Evolutionary conservation across 148 eudicot genomes (phyloP), one percentile per base, ranked within the genome.

Genomic region (Pharnaceum exiguum): DNA sequence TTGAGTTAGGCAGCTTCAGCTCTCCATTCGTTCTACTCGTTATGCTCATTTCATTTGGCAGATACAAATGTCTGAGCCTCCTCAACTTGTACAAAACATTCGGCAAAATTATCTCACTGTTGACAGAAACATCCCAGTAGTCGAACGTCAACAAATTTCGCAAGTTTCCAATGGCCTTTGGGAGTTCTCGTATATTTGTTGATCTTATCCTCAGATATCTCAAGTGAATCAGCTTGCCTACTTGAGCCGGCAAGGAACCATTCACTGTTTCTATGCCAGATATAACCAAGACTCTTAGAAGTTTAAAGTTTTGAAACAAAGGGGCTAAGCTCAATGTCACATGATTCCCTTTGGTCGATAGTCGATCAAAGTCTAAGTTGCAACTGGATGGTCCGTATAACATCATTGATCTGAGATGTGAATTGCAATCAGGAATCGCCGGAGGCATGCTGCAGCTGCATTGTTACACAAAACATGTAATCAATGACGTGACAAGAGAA

Each of bases 251-350:
- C 55, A 74, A 39, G 53, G 37, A 49, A 11, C 70, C 58, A 27
- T 53, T 39, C 0, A 23, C 5, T 3, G 63, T 27, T n/a, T 16
- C 38, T 15, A 64, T 23, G 7, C 55, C 31, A 5, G 16, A 38
- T 16, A 74, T 40, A n/a, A 53, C 59, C 10, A 74, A 46, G 56
- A 74, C 70, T 49, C 74, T 59, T 15, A 74, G 63, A 36, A 69
- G 23, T 44, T 48, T 58, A 66, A 63, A 74, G 51, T 42, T 46
- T 17, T 48, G 30, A 22, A 27, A 40, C 1, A 69, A 46, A n/a
- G 8, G 10, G 37, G 31, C 50, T 42, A 74, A 25, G 57, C 47
- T 45, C 25, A 58, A 7, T 23, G 5, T 19, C 13, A 51, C 51
- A 5, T 17, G 38, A 12, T 42, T 46, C 51, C 26, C 55, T 3